phyloP scores from a whole-genome alignment of 2,329 filamentous ascomycete genomes.

The Cordyceps sp. region DNA sequence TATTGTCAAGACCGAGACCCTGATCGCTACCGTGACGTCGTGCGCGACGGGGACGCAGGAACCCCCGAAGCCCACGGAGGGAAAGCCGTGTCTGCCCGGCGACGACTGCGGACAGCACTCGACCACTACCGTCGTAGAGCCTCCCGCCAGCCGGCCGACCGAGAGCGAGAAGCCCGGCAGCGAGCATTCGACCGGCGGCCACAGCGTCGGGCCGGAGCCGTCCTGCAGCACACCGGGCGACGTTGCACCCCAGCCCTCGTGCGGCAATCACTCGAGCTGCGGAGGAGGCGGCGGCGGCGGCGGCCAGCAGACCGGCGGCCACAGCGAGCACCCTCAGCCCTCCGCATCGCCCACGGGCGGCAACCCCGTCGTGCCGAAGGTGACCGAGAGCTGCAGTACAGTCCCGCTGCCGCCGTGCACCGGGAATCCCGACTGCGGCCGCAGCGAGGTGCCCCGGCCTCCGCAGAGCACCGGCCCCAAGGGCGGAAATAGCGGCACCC shows the following conservation, averaged over 20 bases:
- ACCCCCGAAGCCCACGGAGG: no score
- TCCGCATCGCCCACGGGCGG: no score
- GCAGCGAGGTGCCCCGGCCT: background rate
- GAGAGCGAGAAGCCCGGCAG: background rate
- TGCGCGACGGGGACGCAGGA: background rate
- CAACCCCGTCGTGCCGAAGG: background rate
- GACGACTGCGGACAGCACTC: no score
- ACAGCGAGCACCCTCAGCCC: background rate
- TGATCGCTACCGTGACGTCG: background rate
- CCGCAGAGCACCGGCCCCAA: no score
- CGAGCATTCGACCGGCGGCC: background rate
- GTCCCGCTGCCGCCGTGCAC: background rate
- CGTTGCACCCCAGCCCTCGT: no score
- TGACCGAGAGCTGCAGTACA: no score
- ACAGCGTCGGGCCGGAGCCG: background rate
- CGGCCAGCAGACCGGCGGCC: background rate
- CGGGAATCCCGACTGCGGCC: background rate
- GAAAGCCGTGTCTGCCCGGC: no score
- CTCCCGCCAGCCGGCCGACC: background rate
- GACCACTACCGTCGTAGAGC: no score
- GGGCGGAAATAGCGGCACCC: no score
- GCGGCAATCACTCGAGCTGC: background rate
- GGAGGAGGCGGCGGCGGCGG: background rate
- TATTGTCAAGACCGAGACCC: background rate
- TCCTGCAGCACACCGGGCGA: no score